Percentiles rank a stretch among this genome's conserved stretches.
Conservation (phyloP, 371 early-diverging fungal species). For the Rhizopus sp. region DNA sequence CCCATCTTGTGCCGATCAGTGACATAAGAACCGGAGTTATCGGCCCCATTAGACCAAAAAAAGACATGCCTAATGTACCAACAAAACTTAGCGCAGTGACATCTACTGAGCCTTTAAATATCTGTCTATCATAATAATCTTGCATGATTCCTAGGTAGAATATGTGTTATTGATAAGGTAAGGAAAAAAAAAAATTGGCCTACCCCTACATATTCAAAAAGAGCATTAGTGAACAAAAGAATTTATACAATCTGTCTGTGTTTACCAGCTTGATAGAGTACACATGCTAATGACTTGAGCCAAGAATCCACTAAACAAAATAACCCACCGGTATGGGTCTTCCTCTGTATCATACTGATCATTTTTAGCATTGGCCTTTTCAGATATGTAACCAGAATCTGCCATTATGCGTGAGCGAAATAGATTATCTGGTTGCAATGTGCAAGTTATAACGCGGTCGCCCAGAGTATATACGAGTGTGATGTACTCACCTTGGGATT, state of each 20-base stretch:
- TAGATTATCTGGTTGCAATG: constrained; percentile 6
- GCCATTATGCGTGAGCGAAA: constrained; percentile 4
- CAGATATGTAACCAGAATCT: constrained; percentile 14
- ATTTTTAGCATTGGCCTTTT: constrained; percentile 13
- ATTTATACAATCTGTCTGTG: not conserved
- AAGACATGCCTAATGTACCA: constrained; percentile 34
- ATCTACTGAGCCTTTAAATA: constrained; percentile 28
- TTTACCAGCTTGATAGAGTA: constrained; percentile 39
- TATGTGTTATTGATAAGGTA: not conserved
- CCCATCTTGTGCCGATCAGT: constrained; percentile 25
- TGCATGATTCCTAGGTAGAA: constrained; percentile 32
- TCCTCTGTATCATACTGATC: constrained; percentile 16
- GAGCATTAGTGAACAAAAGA: not conserved
- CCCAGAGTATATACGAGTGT: not conserved
- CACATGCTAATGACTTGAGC: constrained; percentile 40
- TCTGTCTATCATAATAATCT: constrained; percentile 31
- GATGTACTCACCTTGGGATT: not conserved
- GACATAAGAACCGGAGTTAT: constrained; percentile 30
- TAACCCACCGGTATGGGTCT: constrained; percentile 35
- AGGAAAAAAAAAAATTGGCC: not conserved
- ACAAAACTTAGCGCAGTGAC: constrained; percentile 30
- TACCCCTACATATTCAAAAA: constrained; percentile 19
- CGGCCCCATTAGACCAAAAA: constrained; percentile 34
- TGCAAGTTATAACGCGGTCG: not conserved
- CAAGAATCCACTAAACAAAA: constrained; percentile 32